phyloP scores from a whole-genome alignment of 768 basidiomycete genomes.

The Lactifluus subvellereus region DNA sequence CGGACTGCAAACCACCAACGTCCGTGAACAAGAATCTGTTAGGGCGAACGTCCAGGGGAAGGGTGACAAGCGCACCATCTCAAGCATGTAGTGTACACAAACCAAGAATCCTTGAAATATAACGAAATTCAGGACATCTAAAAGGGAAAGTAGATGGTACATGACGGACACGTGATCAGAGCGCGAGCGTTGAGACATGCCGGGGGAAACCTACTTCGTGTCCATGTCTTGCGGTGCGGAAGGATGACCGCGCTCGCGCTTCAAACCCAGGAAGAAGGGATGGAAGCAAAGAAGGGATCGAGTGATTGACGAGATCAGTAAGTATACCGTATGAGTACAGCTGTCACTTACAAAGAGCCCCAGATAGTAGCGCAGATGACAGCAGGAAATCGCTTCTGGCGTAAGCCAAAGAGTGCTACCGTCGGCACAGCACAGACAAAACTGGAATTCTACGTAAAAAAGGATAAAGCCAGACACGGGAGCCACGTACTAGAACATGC shows the following conservation, averaged over 20 bases:
- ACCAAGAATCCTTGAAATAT: constrained; percentile 79
- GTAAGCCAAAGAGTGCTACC: constrained; percentile 66
- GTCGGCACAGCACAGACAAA: constrained; percentile 44
- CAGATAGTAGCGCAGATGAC: constrained; percentile 52
- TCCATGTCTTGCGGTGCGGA: constrained; percentile 35
- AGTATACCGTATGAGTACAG: background rate
- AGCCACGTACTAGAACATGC: constrained; percentile 33
- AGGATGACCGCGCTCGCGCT: constrained; percentile 36
- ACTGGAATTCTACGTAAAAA: constrained; percentile 18
- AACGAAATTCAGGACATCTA: constrained; percentile 64
- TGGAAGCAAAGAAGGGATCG: constrained; percentile 31
- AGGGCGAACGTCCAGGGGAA: background rate
- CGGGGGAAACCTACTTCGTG: constrained; percentile 33
- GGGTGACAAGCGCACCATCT: constrained; percentile 33
- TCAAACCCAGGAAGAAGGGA: constrained; percentile 26
- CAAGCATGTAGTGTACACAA: constrained; percentile 50
- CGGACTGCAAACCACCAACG: constrained; percentile 29
- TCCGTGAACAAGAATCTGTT: background rate
- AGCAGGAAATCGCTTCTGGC: constrained; percentile 61
- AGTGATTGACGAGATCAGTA: constrained; percentile 28
- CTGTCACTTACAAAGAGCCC: constrained; percentile 30
- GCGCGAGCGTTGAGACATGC: background rate
- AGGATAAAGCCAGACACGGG: constrained; percentile 19
- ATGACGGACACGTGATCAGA: constrained; percentile 11
- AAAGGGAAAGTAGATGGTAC: background rate